Percentiles rank a stretch among this genome's conserved stretches.
Conservation (phyloP, 2,329 filamentous ascomycete species). For the Xylaria sp. region DNA sequence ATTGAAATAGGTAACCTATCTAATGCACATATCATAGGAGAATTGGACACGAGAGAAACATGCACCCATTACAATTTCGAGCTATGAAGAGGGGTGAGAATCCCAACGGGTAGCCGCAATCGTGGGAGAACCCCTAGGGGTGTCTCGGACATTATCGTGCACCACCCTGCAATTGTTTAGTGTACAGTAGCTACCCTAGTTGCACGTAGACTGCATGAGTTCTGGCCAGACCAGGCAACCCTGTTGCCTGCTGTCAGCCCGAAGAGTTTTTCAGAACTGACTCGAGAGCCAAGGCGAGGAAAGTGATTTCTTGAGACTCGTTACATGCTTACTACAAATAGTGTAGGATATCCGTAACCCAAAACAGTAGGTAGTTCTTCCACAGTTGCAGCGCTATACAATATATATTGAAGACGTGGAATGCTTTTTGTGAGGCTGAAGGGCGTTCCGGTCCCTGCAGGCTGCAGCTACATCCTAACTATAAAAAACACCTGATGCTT, state of each 20-base stretch:
- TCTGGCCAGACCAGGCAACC: slow-evolving; percentile 1
- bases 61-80: no score
- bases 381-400: no score
- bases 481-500: no score
- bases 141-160: background rate
- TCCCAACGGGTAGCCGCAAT: slow-evolving; percentile 9
- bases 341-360: background rate
- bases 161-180: no score
- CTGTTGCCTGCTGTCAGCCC: slow-evolving; percentile 1
- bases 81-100: background rate
- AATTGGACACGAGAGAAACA: background rate
- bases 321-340: background rate
- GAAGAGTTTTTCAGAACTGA: background rate
- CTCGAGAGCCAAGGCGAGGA: background rate
- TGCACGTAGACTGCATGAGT: background rate
- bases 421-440: no score
- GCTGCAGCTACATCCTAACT: no score
- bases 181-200: no score
- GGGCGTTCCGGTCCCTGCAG: no score
- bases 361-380: no score
- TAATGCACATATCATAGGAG: background rate
- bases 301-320: background rate
- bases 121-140: background rate
- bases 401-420: no score
- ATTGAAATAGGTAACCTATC: no score